phyloP scores from a whole-genome alignment of 2,329 filamentous ascomycete species.

The Dothideomycetes sp. region DNA sequence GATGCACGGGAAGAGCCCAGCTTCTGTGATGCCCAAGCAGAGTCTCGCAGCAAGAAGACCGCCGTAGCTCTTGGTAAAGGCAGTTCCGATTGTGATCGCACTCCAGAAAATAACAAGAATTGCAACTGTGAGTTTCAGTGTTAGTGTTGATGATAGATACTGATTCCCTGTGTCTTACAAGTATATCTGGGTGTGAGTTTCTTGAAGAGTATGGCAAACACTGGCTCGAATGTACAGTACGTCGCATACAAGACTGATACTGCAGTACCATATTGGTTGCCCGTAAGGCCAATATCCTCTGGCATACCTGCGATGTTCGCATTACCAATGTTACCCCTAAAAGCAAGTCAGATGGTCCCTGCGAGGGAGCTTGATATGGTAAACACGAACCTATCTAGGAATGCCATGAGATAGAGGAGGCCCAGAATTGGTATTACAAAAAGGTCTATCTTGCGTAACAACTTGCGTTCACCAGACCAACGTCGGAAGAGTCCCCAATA shows the following conservation, averaged over 20 bases:
- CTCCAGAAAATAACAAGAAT: constrained; percentile 52
- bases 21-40: constrained; percentile 57
- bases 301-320: constrained; percentile 54
- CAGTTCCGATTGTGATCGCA: constrained; percentile 57
- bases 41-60: constrained; percentile 58
- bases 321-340: constrained; percentile 39
- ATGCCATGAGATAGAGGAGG: constrained; percentile 62
- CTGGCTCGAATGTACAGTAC: constrained; percentile 33
- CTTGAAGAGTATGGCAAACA: constrained; percentile 36
- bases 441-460: constrained; percentile 54
- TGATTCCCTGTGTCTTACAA: no score
- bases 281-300: constrained; percentile 47
- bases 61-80: constrained; percentile 54
- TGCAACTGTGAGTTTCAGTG: constrained; percentile 35
- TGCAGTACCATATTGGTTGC: constrained; percentile 54
- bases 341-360: not conserved
- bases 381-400: constrained; percentile 55
- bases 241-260: constrained; percentile 34
- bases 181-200: constrained; percentile 32
- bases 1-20: constrained; percentile 59
- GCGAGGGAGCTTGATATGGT: not conserved
- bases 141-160: no score
- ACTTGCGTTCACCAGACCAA: no score
- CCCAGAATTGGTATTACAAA: constrained; percentile 57
- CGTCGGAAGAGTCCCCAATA: no score